Percentiles rank a stretch among this genome's conserved stretches.
Conservation (phyloP, 805 yeast species). For the Saccharomycopsis capsularis region DNA sequence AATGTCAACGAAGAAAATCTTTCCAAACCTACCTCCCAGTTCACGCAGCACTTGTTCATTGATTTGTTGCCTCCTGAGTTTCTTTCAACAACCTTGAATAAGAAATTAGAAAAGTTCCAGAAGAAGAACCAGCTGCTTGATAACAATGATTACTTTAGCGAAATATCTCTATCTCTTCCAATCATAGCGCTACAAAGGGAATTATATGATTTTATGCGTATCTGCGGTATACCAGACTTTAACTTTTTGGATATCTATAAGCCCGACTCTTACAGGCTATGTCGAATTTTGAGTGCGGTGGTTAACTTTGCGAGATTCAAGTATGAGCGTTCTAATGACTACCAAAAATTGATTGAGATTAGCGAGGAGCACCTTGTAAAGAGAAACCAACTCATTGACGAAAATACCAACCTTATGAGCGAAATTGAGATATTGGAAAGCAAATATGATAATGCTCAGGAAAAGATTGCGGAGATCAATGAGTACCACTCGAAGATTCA, state of each 20-base stretch:
- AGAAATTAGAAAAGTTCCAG: conserved; percentile 53
- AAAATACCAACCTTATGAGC: conserved; percentile 32
- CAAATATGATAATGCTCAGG: conserved; percentile 24
- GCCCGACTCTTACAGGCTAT: conserved; percentile 65
- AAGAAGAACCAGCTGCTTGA: conserved; percentile 5
- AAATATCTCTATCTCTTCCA: conserved; percentile 36
- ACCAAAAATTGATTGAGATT: conserved; percentile 51
- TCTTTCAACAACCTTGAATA: conserved; percentile 49
- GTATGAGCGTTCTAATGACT: conserved; percentile 66
- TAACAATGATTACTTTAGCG: conserved; percentile 27
- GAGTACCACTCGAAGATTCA: conserved; percentile 21
- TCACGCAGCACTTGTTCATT: conserved; percentile 20
- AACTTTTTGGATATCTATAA: conserved; percentile 63
- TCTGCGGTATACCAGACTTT: conserved; percentile 75
- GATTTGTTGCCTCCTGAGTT: conserved; percentile 30
- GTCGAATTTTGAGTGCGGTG: conserved; percentile 69
- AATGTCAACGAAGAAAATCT: conserved; percentile 54
- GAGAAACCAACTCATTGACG: conserved; percentile 37
- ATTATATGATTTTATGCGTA: conserved; percentile 54
- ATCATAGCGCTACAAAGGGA: conserved; percentile 53
- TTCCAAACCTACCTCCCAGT: conserved; percentile 43
- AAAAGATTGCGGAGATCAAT: conserved; percentile 22
- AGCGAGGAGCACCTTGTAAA: conserved; percentile 45
- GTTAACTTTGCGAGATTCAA: conserved; percentile 81
- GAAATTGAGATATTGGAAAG: conserved; percentile 33